Evolutionary conservation across 2,329 filamentous ascomycete genomes (phyloP).

Genomic region (Pseudocercospora eumusae): DNA sequence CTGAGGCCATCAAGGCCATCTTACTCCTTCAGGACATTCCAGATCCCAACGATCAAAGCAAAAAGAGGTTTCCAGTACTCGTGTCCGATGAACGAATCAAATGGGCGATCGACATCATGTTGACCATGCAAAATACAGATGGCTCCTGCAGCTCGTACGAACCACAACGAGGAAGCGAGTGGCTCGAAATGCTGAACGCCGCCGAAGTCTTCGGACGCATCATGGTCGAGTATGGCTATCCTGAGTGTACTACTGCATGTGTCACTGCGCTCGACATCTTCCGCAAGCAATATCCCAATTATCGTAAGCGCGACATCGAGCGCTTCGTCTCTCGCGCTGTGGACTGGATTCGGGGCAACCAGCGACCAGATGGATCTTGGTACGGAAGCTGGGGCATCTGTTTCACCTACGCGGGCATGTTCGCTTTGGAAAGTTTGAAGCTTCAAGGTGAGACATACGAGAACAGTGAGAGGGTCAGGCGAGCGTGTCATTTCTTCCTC

Average conservation of each 20-base stretch:
- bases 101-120: slow-evolving; percentile 84
- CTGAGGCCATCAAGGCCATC: slow-evolving; percentile 84
- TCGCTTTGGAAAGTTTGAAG: slow-evolving; percentile 82
- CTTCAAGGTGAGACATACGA: slow-evolving; percentile 79
- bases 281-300: slow-evolving; percentile 75
- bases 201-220: slow-evolving; percentile 95
- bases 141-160: slow-evolving; percentile 93
- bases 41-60: slow-evolving; percentile 41
- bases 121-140: slow-evolving; percentile 85
- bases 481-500: slow-evolving; percentile 82
- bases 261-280: slow-evolving; percentile 86
- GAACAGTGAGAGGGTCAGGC: slow-evolving; percentile 68
- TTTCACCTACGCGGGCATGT: slow-evolving; percentile 97
- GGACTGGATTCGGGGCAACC: slow-evolving; percentile 76
- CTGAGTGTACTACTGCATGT: slow-evolving; percentile 93
- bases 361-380: slow-evolving; percentile 85
- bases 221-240: slow-evolving; percentile 99
- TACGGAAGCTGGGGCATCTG: slow-evolving; percentile 98
- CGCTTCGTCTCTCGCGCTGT: slow-evolving; percentile 72
- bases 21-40: slow-evolving; percentile 79
- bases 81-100: slow-evolving; percentile 76
- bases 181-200: slow-evolving; percentile 84
- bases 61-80: slow-evolving; percentile 62
- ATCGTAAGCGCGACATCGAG: slow-evolving; percentile 74
- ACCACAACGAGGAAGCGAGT: slow-evolving; percentile 72